These are phyloP conservation scores for Leccinum pellstonianum DNA, from an alignment of 768 basidiomycete genomes.

Conservation along the genomic window DNA sequence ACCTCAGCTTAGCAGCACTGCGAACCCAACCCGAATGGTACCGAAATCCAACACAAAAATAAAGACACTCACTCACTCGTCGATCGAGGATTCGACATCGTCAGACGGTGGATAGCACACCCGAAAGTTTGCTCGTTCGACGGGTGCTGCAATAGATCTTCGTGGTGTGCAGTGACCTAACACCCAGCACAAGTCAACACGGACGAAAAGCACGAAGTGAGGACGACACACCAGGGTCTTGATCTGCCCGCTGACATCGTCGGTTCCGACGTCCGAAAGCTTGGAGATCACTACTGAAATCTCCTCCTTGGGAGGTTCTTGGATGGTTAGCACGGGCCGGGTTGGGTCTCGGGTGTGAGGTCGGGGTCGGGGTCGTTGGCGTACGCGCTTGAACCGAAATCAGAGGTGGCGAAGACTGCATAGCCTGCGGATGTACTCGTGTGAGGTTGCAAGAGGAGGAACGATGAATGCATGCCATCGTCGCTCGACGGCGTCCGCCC, in stretches of 20 bases:
- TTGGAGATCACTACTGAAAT: conserved; percentile 87
- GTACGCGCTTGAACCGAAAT: conserved; percentile 88
- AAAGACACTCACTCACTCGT: conserved; percentile 52
- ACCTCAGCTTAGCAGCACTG: neutral
- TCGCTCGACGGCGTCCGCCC: neutral
- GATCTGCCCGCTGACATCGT: conserved; percentile 90
- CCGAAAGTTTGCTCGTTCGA: conserved; percentile 70
- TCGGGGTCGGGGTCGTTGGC: conserved; percentile 72
- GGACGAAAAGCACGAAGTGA: neutral
- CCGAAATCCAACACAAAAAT: too few relatives aligned
- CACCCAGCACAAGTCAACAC: neutral
- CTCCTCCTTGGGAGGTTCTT: conserved; percentile 75
- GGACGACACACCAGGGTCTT: conserved; percentile 56
- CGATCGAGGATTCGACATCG: conserved; percentile 73
- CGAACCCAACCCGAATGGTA: neutral
- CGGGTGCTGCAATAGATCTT: conserved; percentile 52
- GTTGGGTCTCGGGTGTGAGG: conserved; percentile 17
- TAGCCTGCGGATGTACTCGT: conserved; percentile 56
- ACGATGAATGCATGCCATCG: conserved; percentile 21
- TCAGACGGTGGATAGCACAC: conserved; percentile 64
- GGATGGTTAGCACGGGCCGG: conserved; percentile 25
- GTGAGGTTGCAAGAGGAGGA: neutral
- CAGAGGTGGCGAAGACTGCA: conserved; percentile 63
- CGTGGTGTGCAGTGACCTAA: conserved; percentile 82
- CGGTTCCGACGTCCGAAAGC: conserved; percentile 74